A percentile compares a stretch with the other conserved stretches of the same genome.
Evolutionary conservation across 2,329 filamentous ascomycete genomes (phyloP).

Genomic region (Celoporthe dispersa): DNA sequence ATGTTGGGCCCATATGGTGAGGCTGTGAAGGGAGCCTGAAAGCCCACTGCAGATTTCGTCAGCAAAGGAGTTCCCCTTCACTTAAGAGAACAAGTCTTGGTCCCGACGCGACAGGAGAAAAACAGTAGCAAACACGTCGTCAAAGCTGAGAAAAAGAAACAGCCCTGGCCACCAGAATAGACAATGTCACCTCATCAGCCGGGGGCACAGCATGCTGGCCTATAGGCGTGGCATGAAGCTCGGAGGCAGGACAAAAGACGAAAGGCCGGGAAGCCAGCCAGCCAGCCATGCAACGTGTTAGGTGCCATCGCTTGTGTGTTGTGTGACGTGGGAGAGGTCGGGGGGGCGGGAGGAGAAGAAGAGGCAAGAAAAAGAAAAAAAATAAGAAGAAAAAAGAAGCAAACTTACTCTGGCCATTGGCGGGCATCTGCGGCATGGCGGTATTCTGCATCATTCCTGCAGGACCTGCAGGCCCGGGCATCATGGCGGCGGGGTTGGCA

Average conservation of each 20-base stretch:
- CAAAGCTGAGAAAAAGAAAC: slow-evolving; percentile 1
- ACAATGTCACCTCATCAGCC: neutral
- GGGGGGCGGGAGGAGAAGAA: slow-evolving; percentile 25
- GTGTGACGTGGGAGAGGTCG: slow-evolving; percentile 24
- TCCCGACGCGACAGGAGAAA: neutral
- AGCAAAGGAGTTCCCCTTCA: slow-evolving; percentile 8
- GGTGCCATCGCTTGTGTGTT: slow-evolving; percentile 17
- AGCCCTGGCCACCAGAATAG: neutral
- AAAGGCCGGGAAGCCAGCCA: slow-evolving; percentile 27
- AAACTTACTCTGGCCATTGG: slow-evolving; percentile 64
- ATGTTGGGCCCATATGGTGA: slow-evolving; percentile 61
- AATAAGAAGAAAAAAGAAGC: slow-evolving; percentile 36
- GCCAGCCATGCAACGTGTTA: neutral
- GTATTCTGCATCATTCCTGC: slow-evolving; percentile 68
- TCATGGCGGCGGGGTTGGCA: slow-evolving; percentile 52
- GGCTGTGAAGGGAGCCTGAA: slow-evolving; percentile 61
- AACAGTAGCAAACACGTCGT: neutral
- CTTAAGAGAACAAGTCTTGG: neutral
- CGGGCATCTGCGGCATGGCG: slow-evolving; percentile 62
- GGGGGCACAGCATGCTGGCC: slow-evolving; percentile 2
- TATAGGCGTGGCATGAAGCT: neutral
- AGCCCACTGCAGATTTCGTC: slow-evolving; percentile 52
- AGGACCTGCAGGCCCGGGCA: slow-evolving; percentile 58
- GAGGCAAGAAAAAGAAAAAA: neutral
- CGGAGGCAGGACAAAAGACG: slow-evolving; percentile 26